phyloP scores from a whole-genome alignment of 306 rosid genomes.

The Medicago lupulina region DNA sequence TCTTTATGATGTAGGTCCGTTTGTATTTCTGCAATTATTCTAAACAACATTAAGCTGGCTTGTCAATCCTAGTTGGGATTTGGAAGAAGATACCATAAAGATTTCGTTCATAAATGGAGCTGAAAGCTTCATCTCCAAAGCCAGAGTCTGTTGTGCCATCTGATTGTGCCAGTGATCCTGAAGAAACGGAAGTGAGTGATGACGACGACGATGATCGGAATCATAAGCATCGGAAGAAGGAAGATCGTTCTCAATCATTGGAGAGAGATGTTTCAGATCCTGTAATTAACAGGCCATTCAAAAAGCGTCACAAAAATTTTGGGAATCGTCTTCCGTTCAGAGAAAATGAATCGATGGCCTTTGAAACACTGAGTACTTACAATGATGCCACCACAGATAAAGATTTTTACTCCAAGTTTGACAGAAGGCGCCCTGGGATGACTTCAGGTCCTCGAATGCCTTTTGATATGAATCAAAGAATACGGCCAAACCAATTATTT shows the following conservation, averaged over 20 bases:
- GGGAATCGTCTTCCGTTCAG: constrained; percentile 74
- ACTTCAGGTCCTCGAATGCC: constrained; percentile 62
- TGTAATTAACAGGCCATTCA: constrained; percentile 74
- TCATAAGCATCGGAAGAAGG: constrained; percentile 91
- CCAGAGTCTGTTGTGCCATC: constrained; percentile 65
- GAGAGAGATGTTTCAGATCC: constrained; percentile 81
- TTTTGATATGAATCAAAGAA: constrained; percentile 73
- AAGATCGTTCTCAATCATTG: constrained; percentile 73
- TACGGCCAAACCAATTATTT: constrained; percentile 66
- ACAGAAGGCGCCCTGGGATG: constrained; percentile 74
- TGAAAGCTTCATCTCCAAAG: constrained; percentile 78
- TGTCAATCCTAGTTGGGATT: constrained; percentile 48
- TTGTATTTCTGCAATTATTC: constrained; percentile 37
- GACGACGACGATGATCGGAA: constrained; percentile 97
- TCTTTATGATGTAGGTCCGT: constrained; percentile 47
- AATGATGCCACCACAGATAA: constrained; percentile 53
- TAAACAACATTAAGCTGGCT: constrained; percentile 44
- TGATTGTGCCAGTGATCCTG: constrained; percentile 79
- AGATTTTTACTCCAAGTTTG: constrained; percentile 68
- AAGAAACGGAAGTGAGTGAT: constrained; percentile 94
- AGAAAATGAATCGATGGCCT: constrained; percentile 78
- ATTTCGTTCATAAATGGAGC: constrained; percentile 64
- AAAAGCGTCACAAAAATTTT: constrained; percentile 72
- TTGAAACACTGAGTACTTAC: constrained; percentile 64
- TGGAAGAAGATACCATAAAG: constrained; percentile 47